Evolutionary conservation across 202 grass and related monocot species (phyloP).

Genomic region (Panicum hallii): DNA sequence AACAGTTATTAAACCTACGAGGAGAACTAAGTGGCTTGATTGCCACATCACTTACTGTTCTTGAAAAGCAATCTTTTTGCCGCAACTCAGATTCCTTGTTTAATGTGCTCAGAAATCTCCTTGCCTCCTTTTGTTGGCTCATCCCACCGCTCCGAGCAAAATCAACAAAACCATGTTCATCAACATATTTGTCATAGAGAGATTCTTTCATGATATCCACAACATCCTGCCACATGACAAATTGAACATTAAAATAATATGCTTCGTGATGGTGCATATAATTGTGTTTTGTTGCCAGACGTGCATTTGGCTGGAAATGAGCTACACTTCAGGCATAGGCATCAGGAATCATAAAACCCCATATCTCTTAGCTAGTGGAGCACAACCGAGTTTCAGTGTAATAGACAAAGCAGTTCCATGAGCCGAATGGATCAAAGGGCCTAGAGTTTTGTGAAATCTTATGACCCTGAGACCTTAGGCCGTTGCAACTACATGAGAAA

Average conservation of each 20-base stretch:
- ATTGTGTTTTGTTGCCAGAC: neutral
- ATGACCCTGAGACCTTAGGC: too few relatives aligned
- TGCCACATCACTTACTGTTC: slow-evolving; percentile 57
- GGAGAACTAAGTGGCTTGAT: neutral
- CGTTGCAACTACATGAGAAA: too few relatives aligned
- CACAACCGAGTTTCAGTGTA: too few relatives aligned
- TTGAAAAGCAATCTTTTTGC: slow-evolving; percentile 72
- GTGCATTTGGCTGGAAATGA: neutral
- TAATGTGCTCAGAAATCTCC: slow-evolving; percentile 61
- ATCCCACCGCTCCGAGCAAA: slow-evolving; percentile 86
- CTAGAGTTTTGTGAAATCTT: too few relatives aligned
- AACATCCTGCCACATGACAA: slow-evolving; percentile 62
- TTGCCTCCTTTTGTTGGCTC: slow-evolving; percentile 75
- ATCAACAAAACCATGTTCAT: slow-evolving; percentile 74
- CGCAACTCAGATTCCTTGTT: slow-evolving; percentile 75
- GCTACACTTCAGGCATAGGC: neutral
- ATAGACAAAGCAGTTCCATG: too few relatives aligned
- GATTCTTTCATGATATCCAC: slow-evolving; percentile 89
- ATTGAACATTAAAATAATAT: slow-evolving; percentile 30
- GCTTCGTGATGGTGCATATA: neutral
- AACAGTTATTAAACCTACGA: too few relatives aligned
- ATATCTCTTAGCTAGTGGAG: too few relatives aligned
- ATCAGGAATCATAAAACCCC: too few relatives aligned
- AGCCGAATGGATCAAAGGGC: too few relatives aligned
- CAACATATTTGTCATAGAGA: slow-evolving; percentile 87